Evolutionary conservation across 2,329 filamentous ascomycete species (phyloP).

Genomic region (Colletotrichum phormii): DNA sequence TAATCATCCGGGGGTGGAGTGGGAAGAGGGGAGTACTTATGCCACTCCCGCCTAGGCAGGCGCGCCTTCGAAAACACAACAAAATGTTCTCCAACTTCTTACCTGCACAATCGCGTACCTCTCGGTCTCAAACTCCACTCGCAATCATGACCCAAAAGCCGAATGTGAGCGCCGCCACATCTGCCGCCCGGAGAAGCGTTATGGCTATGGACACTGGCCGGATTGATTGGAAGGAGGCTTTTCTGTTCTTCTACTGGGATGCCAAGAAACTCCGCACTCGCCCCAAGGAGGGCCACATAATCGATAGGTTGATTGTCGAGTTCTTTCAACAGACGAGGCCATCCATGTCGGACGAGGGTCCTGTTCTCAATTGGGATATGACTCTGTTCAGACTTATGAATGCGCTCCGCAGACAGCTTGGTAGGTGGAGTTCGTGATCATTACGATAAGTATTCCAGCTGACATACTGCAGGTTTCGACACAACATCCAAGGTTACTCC

Average conservation of each 20-base stretch:
- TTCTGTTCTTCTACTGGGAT: conserved; percentile 30
- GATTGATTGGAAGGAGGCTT: conserved; percentile 24
- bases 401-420: not conserved
- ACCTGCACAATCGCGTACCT: too few species aligned
- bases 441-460: too few species aligned
- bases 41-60: not conserved
- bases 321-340: not conserved
- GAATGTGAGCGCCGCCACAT: not conserved
- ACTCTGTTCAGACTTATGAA: not conserved
- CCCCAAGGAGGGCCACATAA: not conserved
- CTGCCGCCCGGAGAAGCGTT: not conserved
- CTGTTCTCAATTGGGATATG: not conserved
- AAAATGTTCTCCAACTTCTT: not conserved
- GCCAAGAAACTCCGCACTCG: not conserved
- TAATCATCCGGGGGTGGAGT: not conserved
- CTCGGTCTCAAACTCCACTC: not conserved
- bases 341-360: not conserved
- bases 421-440: too few species aligned
- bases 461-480: not conserved
- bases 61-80: not conserved
- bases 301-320: not conserved
- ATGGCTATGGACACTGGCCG: not conserved
- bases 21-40: not conserved
- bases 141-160: not conserved
- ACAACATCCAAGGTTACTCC: not conserved